Percentiles rank a stretch among this genome's conserved stretches.
Conservation (phyloP, 176 grass and related monocot species). For the Oryza glumipatula region DNA sequence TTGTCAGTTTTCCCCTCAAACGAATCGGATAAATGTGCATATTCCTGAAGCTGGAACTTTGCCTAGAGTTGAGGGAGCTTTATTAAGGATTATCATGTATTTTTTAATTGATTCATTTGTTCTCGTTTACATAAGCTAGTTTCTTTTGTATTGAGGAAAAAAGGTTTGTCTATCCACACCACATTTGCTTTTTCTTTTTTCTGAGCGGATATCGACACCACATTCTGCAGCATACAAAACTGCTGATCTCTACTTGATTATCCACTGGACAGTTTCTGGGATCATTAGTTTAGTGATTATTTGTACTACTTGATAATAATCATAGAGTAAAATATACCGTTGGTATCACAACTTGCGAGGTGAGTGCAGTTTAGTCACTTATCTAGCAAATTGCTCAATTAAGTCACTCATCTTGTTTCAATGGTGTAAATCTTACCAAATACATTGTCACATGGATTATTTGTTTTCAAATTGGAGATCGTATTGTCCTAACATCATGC, state of each 20-base stretch:
- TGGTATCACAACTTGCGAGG: too few relatives aligned
- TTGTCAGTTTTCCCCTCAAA: constrained; percentile 26
- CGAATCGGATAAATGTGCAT: constrained; percentile 48
- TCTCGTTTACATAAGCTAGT: constrained; percentile 36
- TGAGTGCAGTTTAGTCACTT: too few relatives aligned
- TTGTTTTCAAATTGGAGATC: too few relatives aligned
- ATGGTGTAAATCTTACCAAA: too few relatives aligned
- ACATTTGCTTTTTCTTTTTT: background rate
- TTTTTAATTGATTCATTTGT: constrained; percentile 40
- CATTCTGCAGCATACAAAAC: background rate
- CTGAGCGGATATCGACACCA: background rate
- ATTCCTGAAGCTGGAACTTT: constrained; percentile 47
- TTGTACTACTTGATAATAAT: background rate
- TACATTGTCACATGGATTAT: too few relatives aligned
- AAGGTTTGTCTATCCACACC: background rate
- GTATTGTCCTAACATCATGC: too few relatives aligned
- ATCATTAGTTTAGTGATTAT: background rate
- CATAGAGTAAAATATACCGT: background rate
- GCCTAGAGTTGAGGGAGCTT: constrained; percentile 38
- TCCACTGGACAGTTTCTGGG: background rate
- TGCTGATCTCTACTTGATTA: background rate
- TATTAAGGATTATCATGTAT: constrained; percentile 44
- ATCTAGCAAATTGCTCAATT: too few relatives aligned
- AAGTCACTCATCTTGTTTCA: too few relatives aligned
- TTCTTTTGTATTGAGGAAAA: constrained; percentile 8